Conservation (phyloP, 2,329 filamentous ascomycete genomes). For the Hypomyces rosellus region DNA sequence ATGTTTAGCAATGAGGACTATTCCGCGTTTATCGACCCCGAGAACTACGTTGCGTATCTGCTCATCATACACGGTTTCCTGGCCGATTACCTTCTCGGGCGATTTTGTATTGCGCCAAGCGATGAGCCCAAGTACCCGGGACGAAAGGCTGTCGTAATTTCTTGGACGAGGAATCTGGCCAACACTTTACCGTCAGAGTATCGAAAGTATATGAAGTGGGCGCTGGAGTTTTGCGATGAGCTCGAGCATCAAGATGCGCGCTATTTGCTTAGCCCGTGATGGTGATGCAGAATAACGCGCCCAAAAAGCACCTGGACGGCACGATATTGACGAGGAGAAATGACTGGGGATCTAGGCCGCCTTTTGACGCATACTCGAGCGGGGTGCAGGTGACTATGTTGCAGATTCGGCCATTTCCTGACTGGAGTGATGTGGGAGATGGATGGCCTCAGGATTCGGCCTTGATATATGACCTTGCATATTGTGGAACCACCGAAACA, state of each 20-base stretch:
- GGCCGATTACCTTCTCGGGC: slow-evolving; percentile 22
- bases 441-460: too few species aligned
- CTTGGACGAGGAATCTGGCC: slow-evolving; percentile 18
- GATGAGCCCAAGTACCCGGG: slow-evolving; percentile 17
- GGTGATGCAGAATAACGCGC: neutral
- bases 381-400: too few species aligned
- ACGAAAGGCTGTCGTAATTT: slow-evolving; percentile 20
- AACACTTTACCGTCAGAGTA: slow-evolving; percentile 15
- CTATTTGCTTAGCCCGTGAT: slow-evolving; percentile 22
- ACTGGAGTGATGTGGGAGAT: too few species aligned
- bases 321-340: too few species aligned
- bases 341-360: too few species aligned
- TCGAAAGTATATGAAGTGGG: slow-evolving; percentile 16
- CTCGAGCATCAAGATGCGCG: slow-evolving; percentile 18
- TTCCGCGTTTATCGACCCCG: slow-evolving; percentile 22
- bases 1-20: slow-evolving; percentile 25
- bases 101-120: slow-evolving; percentile 14
- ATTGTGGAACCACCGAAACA: too few species aligned
- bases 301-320: too few species aligned
- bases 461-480: too few species aligned
- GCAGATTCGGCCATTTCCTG: too few species aligned
- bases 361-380: too few species aligned
- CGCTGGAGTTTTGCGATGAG: slow-evolving; percentile 17
- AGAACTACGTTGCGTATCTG: slow-evolving; percentile 27
- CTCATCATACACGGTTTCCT: slow-evolving; percentile 32